Evolutionary conservation across 2,329 filamentous ascomycete genomes (phyloP), one percentile per base, ranked within the genome.

Genomic region (Penicillium sp.): DNA sequence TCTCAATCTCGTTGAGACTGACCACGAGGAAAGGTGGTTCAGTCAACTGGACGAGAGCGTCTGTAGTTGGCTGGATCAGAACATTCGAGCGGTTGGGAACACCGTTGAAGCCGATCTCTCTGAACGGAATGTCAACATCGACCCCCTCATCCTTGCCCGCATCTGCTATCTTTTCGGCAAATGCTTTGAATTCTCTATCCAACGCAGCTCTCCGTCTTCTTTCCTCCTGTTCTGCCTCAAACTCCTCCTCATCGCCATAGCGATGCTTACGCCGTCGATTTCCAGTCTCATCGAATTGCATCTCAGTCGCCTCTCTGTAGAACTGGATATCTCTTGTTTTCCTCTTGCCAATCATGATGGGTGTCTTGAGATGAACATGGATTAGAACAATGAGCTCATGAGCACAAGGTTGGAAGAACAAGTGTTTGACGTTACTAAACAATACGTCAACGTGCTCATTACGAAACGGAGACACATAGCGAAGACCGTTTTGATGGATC

Each of bases 271-370:
- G 91, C 82, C 97, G 97, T 66, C 96, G 88, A 79, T 98, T 99
- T 69, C 95, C 96, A 52, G 95, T 99, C 81, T 99, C 95, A 73
- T 99, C 95, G 70, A 99, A 98, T 73, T 97, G 93, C 76, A 99
- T 98, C 69, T 99, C 95, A 0, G 95, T 98, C 3, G 95, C 95
- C 81, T 99, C 95, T 58, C 95, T 88, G 74, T 97, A 97, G 80
- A 99, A 99, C 71, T 99, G 96, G 1, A 99, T 91, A 76, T 99
- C 96, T 82, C 95, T 97, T 11, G 95, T 96, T 87, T 99, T 99
- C 82, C 96, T 96, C 85, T 97, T 98, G 64, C 95, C 95, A 66
- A 99, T 91, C 78, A 99, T 93, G 75, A 99, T 98, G 3, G 95
- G 95, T 65, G 97, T 96, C 81, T 97, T 97, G 54, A 99, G 86